Base-by-base conservation (phyloP, 1,139 yeast genomes). In the Martiniozyma asiatica region DNA sequence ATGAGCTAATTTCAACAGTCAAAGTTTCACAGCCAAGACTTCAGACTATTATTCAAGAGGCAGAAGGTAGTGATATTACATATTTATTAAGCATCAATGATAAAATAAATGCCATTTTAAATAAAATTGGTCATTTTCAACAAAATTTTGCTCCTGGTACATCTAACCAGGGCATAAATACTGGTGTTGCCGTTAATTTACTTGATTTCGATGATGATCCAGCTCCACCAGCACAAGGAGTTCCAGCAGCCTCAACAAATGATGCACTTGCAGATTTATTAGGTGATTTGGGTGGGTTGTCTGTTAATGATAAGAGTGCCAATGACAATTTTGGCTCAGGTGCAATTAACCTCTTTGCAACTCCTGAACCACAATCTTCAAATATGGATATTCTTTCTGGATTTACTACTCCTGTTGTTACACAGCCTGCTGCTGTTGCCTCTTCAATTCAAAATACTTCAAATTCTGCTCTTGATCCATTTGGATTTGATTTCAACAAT, bases 11-110 rank as follows among this genome's bases (percentile, higher is more conserved):
- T 44, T 67, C 77, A 26, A 66, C 94, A 2, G 63, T 92, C 41
- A 85, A 81, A 53, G 75, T 76, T 31, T 75, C 95, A 17, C 87
- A 79, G 48, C 95, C 97, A 24, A 85, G 81, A 47, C 69, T 89
- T 42, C 81, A 80, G 50, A 78, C 76, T 45, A 79, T 92, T 47
- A 73, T 85, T 39, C 73, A 69, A 41, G 93, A 81, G 48, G 85
- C 78, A 44, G 72, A 73, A 29, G 72, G 66, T 20, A 76, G 79
- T 45, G 74, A 63, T 16, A 80, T 84, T 26, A 63, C 63, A 32
- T 75, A 71, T 37, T 60, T 89, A 36, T 61, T 82, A 34, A 64
- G 64, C 17, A 63, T 89, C 38, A 84, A 84, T 51, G 96, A 84
- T 50, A 68, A 69, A 37, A 78, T 87, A 40, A 79, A 82, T 46